Evolutionary conservation across 176 grass and related monocot species (phyloP), one percentile per base, ranked within the genome.

Genomic region (Hyparrhenia diplandra): DNA sequence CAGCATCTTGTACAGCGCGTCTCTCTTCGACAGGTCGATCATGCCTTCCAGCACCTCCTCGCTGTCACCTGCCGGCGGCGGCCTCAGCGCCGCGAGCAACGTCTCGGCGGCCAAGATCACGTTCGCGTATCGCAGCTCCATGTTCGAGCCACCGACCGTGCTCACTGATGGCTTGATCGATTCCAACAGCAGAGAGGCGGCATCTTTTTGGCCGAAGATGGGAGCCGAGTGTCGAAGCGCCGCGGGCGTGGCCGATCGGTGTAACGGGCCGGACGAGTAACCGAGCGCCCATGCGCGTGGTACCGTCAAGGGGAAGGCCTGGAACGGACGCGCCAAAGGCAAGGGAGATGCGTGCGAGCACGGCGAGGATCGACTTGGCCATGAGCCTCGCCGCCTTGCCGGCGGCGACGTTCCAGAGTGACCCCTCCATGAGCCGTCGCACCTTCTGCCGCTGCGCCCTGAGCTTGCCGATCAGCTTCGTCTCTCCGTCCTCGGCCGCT

Each of bases 1-100:
- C 32, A 98, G 77, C 90, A 93, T 89, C 85, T 86, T 79, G 62
- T 98, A 93, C 25, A 98, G 74, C 61, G 83, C 92, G 66, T 89
- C 92, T 70, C 95, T 91, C 74, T 24, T 84, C 20, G 85, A 75
- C 34, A 87, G 80, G 29, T 78, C 95, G 8, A 85, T 82, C 34
- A 83, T 87, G 21, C 87, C 83, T 5, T 80, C 81, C 3, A 21
- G 68, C 52, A 68, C 51, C 37, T 64, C 69, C 28, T 77, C 27
- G 18, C 25, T 51, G 70, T 73, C 68, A 17, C 55, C 61, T 32
- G 64, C 76, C 16, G 82, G 67, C 21, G 78, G 67, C 69, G 78
- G 81, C 74, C 68, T 71, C 45, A 83, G 92, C 5, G 62, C 42
- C 12, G 35, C 35, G 17, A 91, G 80, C 66, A 98, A 34, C 34